Evolutionary conservation across 805 yeast species (phyloP), one percentile per base, ranked within the genome.

Genomic region (Metschnikowia chrysomelidarum): DNA sequence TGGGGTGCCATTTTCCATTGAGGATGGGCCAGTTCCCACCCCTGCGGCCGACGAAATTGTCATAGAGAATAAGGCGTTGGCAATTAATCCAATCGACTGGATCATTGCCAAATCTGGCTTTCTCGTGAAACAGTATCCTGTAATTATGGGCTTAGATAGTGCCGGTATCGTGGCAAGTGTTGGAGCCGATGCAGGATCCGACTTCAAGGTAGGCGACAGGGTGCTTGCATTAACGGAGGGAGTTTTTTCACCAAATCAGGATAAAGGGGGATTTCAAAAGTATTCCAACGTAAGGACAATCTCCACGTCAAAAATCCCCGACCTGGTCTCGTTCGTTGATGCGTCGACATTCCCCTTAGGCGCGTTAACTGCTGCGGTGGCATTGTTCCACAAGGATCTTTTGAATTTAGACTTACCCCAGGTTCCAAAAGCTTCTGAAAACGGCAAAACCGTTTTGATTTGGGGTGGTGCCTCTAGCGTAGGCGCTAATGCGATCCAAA

Each of bases 381-480:
- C 27, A 12, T 29, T 39, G 23, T 39, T 39, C 21, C 35, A 31
- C 15, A 22, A 20, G 16, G 27, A 39, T 5, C 33, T 34, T 27
- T 36, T 39, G 30, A 19, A 18, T 16, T 36, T 39, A 10, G 39
- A 31, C 11, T 25, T 31, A 14, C 39, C 36, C 6, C 27, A 24
- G 21, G 34, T 27, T 11, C 36, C 36, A 1, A 19, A 15, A 14
- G 12, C 14, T 4, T n/a, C 22, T 6, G 12, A 19, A 15, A 34
- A 31, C 14, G 34, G 34, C 9, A 37, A 41, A 19, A 30, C 37
- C 16, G 29, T 40, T 4, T 27, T 40, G 21, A 24, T 40, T n/a
- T 40, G 44, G 44, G 44, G 44, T 9, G 44, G 44, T 8, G 38
- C 44, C n/a, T 36, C 44, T 7, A 34, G 38, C 21, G 41, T 37